Evolutionary conservation across 140 eudicot genomes (phyloP).

Genomic region (Senecio squalidus): DNA sequence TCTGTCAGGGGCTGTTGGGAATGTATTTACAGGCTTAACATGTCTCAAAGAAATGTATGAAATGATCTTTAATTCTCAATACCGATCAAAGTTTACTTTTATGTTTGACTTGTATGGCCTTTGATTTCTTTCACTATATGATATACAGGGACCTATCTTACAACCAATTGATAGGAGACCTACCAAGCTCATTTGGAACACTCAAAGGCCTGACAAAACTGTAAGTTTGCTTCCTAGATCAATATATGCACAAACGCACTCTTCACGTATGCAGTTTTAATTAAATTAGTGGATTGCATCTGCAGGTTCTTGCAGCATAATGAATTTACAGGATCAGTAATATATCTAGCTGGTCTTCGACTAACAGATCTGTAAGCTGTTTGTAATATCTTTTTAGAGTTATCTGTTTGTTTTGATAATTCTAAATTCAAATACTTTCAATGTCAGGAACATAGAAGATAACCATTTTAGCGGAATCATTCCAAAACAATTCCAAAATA

Average conservation of each 20-base stretch:
- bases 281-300: slow-evolving; percentile 2
- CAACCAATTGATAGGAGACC: slow-evolving; percentile 78
- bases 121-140: not conserved
- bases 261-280: not conserved
- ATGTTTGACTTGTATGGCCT: slow-evolving; percentile 15
- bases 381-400: not conserved
- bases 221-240: slow-evolving; percentile 45
- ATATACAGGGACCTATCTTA: slow-evolving; percentile 77
- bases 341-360: slow-evolving; percentile 56
- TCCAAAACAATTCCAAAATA: slow-evolving; percentile 64
- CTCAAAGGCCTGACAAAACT: slow-evolving; percentile 57
- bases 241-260: not conserved
- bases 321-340: slow-evolving; percentile 80
- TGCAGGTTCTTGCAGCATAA: slow-evolving; percentile 80
- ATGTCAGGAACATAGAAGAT: slow-evolving; percentile 82
- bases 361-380: slow-evolving; percentile 72
- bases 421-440: slow-evolving; percentile 5
- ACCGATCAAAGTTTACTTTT: not conserved
- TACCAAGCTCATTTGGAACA: slow-evolving; percentile 66
- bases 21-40: slow-evolving; percentile 61
- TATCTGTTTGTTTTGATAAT: slow-evolving; percentile 3
- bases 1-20: slow-evolving; percentile 67
- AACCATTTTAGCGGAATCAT: slow-evolving; percentile 90
- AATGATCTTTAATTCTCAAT: slow-evolving; percentile 13
- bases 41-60: slow-evolving; percentile 64